phyloP scores from a whole-genome alignment of 2,329 filamentous ascomycete genomes.

The Curvularia sp. region DNA sequence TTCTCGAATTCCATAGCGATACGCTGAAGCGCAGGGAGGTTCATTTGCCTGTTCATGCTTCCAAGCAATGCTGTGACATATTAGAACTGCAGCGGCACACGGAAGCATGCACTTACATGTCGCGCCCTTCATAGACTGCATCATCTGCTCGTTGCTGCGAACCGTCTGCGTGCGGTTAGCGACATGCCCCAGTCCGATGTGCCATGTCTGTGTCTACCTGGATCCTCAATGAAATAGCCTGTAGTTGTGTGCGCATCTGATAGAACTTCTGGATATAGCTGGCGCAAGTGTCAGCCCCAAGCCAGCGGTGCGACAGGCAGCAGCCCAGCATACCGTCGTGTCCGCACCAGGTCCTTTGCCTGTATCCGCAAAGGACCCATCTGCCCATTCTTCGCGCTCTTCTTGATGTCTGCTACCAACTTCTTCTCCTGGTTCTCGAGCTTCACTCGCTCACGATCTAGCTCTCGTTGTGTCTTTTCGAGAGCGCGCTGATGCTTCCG shows the following conservation, averaged over 20 bases:
- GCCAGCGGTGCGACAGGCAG: neutral
- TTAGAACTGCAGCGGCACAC: slow-evolving; percentile 21
- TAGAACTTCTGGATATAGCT: slow-evolving; percentile 99
- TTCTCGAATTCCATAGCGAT: slow-evolving; percentile 99
- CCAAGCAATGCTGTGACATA: slow-evolving; percentile 71
- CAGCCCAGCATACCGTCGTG: slow-evolving; percentile 67
- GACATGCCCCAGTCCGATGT: slow-evolving; percentile 1
- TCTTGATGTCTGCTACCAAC: slow-evolving; percentile 93
- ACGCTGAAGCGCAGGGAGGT: slow-evolving; percentile 89
- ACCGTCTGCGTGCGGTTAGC: slow-evolving; percentile 72
- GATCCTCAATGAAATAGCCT: slow-evolving; percentile 92
- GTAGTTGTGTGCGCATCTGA: slow-evolving; percentile 94
- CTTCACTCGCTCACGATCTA: slow-evolving; percentile 93
- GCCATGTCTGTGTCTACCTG: slow-evolving; percentile 68
- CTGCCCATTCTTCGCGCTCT: slow-evolving; percentile 96
- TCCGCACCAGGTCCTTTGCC: slow-evolving; percentile 94
- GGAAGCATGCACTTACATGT: slow-evolving; percentile 58
- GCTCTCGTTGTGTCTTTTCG: slow-evolving; percentile 95
- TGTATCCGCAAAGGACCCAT: slow-evolving; percentile 99
- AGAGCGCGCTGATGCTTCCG: slow-evolving; percentile 95
- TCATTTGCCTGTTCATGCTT: slow-evolving; percentile 98
- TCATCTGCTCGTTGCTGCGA: slow-evolving; percentile 99
- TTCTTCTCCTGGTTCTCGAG: slow-evolving; percentile 99
- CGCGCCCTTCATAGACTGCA: slow-evolving; percentile 99
- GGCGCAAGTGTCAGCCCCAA: slow-evolving; percentile 18